Conservation (phyloP, 2,329 filamentous ascomycete genomes). For the Ceratocystis eucalypticola region DNA sequence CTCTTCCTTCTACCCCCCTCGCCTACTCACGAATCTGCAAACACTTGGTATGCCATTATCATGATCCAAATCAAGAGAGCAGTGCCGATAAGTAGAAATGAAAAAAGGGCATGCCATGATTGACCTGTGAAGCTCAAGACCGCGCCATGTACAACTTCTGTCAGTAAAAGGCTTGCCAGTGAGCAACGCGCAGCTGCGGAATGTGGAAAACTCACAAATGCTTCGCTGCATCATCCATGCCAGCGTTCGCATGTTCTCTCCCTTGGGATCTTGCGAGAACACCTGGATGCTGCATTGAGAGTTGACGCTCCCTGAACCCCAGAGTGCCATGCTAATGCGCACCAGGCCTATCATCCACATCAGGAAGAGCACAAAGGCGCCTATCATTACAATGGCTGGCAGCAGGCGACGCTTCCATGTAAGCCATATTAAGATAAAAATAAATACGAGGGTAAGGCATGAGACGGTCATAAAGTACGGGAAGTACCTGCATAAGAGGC, state of each 20-base stretch:
- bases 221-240: conserved; percentile 51
- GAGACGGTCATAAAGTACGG: conserved; percentile 49
- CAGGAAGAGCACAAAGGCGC: conserved; percentile 51
- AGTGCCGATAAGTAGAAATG: conserved; percentile 45
- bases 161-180: too few species aligned
- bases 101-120: conserved; percentile 51
- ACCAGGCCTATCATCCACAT: conserved; percentile 55
- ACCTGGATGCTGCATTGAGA: conserved; percentile 46
- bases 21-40: conserved; percentile 31
- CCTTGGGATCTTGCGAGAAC: conserved; percentile 36
- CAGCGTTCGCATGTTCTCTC: conserved; percentile 41
- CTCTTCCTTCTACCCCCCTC: not conserved
- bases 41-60: conserved; percentile 54
- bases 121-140: conserved; percentile 31
- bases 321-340: conserved; percentile 48
- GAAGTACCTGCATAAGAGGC: conserved; percentile 42
- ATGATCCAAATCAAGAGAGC: conserved; percentile 55
- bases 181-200: too few species aligned
- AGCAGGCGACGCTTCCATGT: conserved; percentile 48
- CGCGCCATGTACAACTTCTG: too few species aligned
- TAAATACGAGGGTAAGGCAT: conserved; percentile 50
- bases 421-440: conserved; percentile 49
- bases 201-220: conserved; percentile 40
- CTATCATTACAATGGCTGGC: conserved; percentile 48
- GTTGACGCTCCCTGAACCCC: conserved; percentile 46